phyloP scores from a whole-genome alignment of 2,329 filamentous ascomycete species.

The Botrytis squamosa region DNA sequence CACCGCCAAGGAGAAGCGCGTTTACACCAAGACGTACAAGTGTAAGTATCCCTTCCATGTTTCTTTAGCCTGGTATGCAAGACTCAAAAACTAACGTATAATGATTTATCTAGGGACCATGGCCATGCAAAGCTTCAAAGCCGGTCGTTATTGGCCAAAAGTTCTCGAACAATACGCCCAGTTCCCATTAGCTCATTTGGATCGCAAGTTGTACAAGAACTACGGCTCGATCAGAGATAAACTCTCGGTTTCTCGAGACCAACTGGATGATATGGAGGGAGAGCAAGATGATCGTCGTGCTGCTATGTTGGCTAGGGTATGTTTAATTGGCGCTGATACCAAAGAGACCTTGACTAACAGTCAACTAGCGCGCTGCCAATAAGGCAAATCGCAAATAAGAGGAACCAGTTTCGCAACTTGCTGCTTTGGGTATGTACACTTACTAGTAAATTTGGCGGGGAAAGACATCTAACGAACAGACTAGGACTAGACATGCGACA shows the following conservation, averaged over 20 bases:
- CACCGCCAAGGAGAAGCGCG: no score
- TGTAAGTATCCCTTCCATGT: not conserved
- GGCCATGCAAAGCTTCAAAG: not conserved
- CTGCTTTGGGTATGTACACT: not conserved
- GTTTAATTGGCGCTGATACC: not conserved
- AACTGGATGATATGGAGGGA: not conserved
- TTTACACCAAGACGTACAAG: not conserved
- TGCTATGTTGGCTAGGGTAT: not conserved
- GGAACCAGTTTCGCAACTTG: not conserved
- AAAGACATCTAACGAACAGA: not conserved
- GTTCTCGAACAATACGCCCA: not conserved
- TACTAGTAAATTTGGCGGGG: not conserved
- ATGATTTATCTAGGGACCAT: not conserved
- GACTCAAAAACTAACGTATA: not conserved
- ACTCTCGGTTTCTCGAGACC: not conserved
- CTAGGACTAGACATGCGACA: not conserved
- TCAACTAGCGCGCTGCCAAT: not conserved
- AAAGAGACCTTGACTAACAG: not conserved
- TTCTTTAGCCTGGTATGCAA: not conserved
- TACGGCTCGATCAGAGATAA: accelerated
- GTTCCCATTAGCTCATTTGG: not conserved
- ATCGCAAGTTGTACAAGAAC: not conserved
- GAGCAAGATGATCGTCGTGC: not conserved
- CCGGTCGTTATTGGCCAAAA: not conserved
- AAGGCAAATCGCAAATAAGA: not conserved